Evolutionary conservation across 257 asterid species (phyloP).

Genomic region (Solanum gracilifrons): DNA sequence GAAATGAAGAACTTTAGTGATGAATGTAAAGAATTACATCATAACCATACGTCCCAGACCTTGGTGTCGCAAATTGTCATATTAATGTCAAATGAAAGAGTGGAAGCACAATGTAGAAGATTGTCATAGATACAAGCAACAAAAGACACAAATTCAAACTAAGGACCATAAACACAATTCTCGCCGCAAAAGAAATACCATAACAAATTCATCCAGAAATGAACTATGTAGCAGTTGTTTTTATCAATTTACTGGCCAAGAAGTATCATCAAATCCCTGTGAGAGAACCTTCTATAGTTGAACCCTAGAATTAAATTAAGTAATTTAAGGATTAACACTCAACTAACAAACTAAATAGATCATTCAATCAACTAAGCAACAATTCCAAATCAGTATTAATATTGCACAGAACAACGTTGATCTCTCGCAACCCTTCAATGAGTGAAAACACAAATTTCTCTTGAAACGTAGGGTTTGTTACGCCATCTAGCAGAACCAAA

Average conservation of each 20-base stretch:
- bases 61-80: neutral
- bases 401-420: constrained; percentile 66
- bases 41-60: neutral
- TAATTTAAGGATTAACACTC: neutral
- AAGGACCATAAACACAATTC: neutral
- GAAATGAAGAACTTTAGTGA: neutral
- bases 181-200: neutral
- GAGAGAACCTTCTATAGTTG: constrained; percentile 69
- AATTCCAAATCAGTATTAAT: constrained; percentile 43
- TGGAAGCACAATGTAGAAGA: neutral
- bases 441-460: constrained; percentile 71
- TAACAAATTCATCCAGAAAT: neutral
- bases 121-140: neutral
- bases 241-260: constrained; percentile 56
- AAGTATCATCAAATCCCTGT: constrained; percentile 65
- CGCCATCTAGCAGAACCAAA: constrained; percentile 48
- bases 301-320: constrained; percentile 34
- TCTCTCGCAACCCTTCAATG: constrained; percentile 76
- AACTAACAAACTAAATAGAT: neutral
- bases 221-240: neutral
- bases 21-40: neutral
- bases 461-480: constrained; percentile 82
- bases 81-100: neutral
- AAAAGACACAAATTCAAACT: neutral
- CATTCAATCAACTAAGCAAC: neutral